Base-by-base conservation (phyloP, 148 eudicot species). In the Rhododendron williamsianum region DNA sequence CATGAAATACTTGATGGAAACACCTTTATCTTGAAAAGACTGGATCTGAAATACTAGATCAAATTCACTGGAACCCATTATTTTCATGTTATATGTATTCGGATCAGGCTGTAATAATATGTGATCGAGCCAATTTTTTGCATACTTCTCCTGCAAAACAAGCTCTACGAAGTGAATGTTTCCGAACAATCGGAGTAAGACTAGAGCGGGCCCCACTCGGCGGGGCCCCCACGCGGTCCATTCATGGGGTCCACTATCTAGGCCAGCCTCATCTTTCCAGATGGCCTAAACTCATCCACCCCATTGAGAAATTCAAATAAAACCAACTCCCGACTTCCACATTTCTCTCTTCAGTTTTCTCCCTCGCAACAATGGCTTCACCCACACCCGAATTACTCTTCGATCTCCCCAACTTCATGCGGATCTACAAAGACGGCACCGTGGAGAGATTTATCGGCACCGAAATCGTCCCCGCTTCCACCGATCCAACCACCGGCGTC, bases 381-480 rank as follows among this genome's bases (percentile, higher is more conserved):
- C 19, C 41, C 63, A 2, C 60, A 3, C 25, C 27, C 5, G 78
- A 83, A 69, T 2, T 83, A 27, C 15, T 48, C 45, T 0, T 0
- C 23, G 85, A 83, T 0, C 0, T 30, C 46, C 78, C 85, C 2
- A 23, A 7, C 2, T 80, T 89, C 54, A 36, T 91, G 4, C 78
- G 84, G 63, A 71, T 86, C 0, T 86, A 86, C 81, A 87, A 87
- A 60, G 87, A 90, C 69, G 91, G 91, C 60, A 85, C 87, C 3
- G 18, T 90, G 19, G 90, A 91, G 23, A 80, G 93, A 73, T 74
- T 82, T 76, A 46, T 69, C 4, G 84, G 89, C 21, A 86, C 77
- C 2, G 82, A 80, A 3, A 83, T 36, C 1, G 88, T 81, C n/a
- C 90, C 87, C 0, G 72, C 92, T 0, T 87, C 86, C 0, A 6